Evolutionary conservation across 352 stramenopile genomes (phyloP).

Genomic region (Pythium sukuiense): DNA sequence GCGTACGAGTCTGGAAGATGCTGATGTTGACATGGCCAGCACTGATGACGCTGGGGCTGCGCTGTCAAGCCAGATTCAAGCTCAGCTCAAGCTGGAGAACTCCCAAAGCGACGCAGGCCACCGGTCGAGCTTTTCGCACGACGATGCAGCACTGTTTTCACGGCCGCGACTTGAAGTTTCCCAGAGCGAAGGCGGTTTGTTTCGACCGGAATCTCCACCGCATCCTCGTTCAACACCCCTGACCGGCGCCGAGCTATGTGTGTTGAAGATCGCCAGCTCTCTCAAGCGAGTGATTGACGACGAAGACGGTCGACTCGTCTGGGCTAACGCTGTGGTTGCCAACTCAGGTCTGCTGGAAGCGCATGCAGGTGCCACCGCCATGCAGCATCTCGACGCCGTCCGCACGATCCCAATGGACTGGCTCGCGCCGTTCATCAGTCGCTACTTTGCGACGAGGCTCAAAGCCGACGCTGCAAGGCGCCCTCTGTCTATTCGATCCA

Average conservation of each 20-base stretch:
- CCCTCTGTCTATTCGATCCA: conserved; percentile 66
- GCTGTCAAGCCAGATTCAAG: conserved; percentile 5
- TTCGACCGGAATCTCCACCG: conserved; percentile 19
- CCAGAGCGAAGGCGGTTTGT: conserved; percentile 44
- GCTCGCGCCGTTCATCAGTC: conserved; percentile 64
- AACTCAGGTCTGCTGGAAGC: conserved; percentile 31
- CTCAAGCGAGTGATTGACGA: conserved; percentile 41
- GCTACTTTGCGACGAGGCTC: conserved; percentile 79
- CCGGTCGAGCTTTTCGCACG: not conserved
- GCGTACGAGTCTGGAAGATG: not conserved
- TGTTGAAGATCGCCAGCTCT: conserved; percentile 56
- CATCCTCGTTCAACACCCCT: not conserved
- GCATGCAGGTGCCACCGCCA: conserved; percentile 26
- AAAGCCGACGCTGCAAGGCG: conserved; percentile 63
- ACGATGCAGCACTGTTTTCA: not conserved
- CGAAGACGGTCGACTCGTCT: conserved; percentile 58
- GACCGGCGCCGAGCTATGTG: conserved; percentile 41
- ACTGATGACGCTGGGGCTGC: not conserved
- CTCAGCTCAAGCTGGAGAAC: conserved; percentile 18
- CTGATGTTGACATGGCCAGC: not conserved
- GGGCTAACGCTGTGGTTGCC: conserved; percentile 64
- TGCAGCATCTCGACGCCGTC: conserved; percentile 44
- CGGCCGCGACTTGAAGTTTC: conserved; percentile 26
- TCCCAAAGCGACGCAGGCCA: conserved; percentile 25
- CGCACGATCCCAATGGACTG: conserved; percentile 56